Evolutionary conservation across 208 protist genomes (phyloP).

Genomic region (Trypanosoma melophagium): DNA sequence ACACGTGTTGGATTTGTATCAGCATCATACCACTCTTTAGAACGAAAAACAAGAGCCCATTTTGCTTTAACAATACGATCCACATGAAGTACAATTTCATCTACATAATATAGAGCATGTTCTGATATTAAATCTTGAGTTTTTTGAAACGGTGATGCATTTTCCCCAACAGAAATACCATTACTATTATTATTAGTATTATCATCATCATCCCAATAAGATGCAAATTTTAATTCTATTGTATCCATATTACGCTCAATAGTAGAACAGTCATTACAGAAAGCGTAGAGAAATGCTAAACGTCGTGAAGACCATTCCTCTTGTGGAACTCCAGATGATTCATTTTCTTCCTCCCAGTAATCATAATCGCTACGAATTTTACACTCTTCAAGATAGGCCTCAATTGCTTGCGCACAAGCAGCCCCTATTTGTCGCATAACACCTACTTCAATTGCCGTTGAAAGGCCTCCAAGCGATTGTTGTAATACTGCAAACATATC

Average conservation of each 20-base stretch:
- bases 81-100: constrained; percentile 83
- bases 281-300: constrained; percentile 81
- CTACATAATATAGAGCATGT: constrained; percentile 71
- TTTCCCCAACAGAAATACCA: background rate
- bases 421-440: constrained; percentile 81
- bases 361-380: constrained; percentile 76
- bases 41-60: constrained; percentile 72
- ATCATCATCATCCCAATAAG: constrained; percentile 64
- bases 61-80: constrained; percentile 73
- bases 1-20: constrained; percentile 73
- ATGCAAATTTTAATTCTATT: constrained; percentile 83
- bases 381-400: constrained; percentile 77
- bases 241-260: constrained; percentile 88
- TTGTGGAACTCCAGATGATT: constrained; percentile 8
- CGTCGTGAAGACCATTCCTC: constrained; percentile 79
- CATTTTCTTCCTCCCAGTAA: constrained; percentile 79
- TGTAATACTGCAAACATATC: constrained; percentile 88
- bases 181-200: too few species aligned
- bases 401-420: constrained; percentile 77
- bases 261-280: constrained; percentile 83
- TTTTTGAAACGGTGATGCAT: constrained; percentile 56
- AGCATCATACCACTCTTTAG: constrained; percentile 67
- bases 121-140: constrained; percentile 72
- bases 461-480: constrained; percentile 75
- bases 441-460: constrained; percentile 56